Evolutionary conservation across 257 asterid genomes (phyloP), one percentile per base, ranked within the genome.

Genomic region (Craterostigma plantagineum): DNA sequence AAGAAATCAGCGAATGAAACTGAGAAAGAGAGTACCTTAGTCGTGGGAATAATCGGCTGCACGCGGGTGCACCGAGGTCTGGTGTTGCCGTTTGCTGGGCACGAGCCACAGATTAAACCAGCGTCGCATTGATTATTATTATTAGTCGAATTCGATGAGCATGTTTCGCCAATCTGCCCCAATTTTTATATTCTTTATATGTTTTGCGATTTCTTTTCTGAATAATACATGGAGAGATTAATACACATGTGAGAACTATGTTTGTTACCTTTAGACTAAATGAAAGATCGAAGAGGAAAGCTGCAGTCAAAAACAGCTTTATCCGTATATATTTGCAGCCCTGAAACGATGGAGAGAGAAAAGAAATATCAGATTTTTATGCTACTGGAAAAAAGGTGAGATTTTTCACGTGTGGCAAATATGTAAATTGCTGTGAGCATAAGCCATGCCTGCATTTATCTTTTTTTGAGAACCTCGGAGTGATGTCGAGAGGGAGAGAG

Each of bases 111-210:
- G 14, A 33, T 37, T 34, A 79, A 61, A 1, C 90, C 94, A 51
- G 55, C 66, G 33, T 76, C 78, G 61, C 95, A 83, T 14, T 56
- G n/a, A n/a, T n/a, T n/a, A n/a, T n/a, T 50, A 18, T 45, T 55
- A 62, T 51, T 6, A 23, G 30, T 42, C 9, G 70, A 58, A 40
- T 56, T 49, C 14, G 75, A 58, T 23, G 30, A 6, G 64, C 92
- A 79, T 3, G 92, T 84, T 64, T 84, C 91, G 9, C 91, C 92
- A 49, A 73, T 54, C 93, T 76, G 38, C 3, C n/a, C n/a, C 17
- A 35, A 33, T 10, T 10, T 3, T 8, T n/a, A n/a, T n/a, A n/a
- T n/a, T n/a, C n/a, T n/a, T n/a, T n/a, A n/a, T n/a, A n/a, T n/a
- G n/a, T n/a, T 30, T 30, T 12, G 35, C 0, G n/a, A n/a, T n/a